Evolutionary conservation across 176 grass and related monocot species (phyloP), one percentile per base, ranked within the genome.

Genomic region (Oryza glaberrima): DNA sequence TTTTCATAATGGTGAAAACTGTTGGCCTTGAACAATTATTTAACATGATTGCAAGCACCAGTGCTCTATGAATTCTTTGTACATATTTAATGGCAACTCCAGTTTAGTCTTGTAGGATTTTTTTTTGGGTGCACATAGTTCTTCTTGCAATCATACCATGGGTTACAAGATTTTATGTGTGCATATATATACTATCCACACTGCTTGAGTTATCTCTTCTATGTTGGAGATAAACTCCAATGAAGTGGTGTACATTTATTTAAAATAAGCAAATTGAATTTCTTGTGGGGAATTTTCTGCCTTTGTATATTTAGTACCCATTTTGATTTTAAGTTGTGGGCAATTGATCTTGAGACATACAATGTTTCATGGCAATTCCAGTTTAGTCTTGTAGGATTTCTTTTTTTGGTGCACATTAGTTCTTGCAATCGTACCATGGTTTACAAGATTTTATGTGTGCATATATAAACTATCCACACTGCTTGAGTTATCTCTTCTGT

Each of bases 191-290:
- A 80, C 69, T 49, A 40, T 83, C 81, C 51, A 75, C 89, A 87
- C 64, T 84, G 84, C 76, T 87, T 92, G 81, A 87, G 90, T 92
- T 89, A n/a, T 87, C 81, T 89, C 83, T 85, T n/a, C 2, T 67
- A 15, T 73, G 14, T 20, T 92, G 63, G 87, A 87, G 87, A 3
- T 43, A 72, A 58, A 87, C 76, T 89, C 80, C 80, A 89, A 84
- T 84, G 85, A 84, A 76, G 54, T 80, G 71, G 80, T 26, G 12
- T 67, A 80, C 76, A 89, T 58, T 75, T 70, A 71, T 45, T 40
- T 48, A 65, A 66, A 51, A 46, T 3, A 73, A 69, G 19, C 0
- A 0, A 52, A 38, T 25, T 51, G 2, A 0, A 6, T 77, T 69
- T 41, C 3, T n/a, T 61, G 5, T 75, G 43, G 36, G 70, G 40